phyloP scores from a whole-genome alignment of 176 grass and related monocot species.

The Metroxylon sagu region DNA sequence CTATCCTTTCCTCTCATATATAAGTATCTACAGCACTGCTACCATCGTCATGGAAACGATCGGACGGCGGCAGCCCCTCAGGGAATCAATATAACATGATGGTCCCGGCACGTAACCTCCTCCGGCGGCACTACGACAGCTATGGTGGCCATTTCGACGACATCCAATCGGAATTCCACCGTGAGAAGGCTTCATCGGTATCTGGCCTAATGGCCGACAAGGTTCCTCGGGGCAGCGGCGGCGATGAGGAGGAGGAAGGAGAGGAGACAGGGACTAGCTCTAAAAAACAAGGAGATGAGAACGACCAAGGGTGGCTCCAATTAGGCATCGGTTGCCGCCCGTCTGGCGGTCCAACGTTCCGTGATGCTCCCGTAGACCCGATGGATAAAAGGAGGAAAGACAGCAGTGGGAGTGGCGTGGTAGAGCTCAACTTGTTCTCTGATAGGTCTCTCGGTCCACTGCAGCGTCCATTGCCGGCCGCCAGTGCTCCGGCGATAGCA shows the following conservation, averaged over 20 bases:
- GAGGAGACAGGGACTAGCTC: slow-evolving; percentile 13
- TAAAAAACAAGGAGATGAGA: slow-evolving; percentile 8
- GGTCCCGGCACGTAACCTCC: slow-evolving; percentile 54
- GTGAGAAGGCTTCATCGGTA: not conserved
- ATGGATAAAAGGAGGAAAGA: too few species aligned
- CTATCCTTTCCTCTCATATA: not conserved
- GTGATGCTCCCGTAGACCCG: not conserved
- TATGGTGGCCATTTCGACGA: slow-evolving; percentile 15
- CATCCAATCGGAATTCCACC: slow-evolving; percentile 23
- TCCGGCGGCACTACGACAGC: slow-evolving; percentile 16
- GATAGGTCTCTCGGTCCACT: slow-evolving; percentile 29
- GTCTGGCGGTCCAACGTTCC: not conserved
- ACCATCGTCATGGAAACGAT: not conserved
- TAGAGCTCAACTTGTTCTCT: slow-evolving; percentile 35
- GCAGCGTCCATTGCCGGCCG: slow-evolving; percentile 26
- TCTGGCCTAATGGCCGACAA: slow-evolving; percentile 35
- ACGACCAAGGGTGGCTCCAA: slow-evolving; percentile 58
- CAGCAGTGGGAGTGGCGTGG: not conserved
- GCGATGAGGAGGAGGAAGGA: slow-evolving; percentile 8
- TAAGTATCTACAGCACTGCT: slow-evolving; percentile 16
- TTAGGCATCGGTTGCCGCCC: slow-evolving; percentile 37
- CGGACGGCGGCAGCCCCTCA: too few species aligned
- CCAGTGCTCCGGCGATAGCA: slow-evolving; percentile 11
- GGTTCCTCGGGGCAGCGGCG: not conserved
- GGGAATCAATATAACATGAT: slow-evolving; percentile 25